A percentile compares a stretch with the other conserved stretches of the same genome.
Evolutionary conservation across 78 protist species (phyloP).

Genomic region (Dictyostelium purpureum): DNA sequence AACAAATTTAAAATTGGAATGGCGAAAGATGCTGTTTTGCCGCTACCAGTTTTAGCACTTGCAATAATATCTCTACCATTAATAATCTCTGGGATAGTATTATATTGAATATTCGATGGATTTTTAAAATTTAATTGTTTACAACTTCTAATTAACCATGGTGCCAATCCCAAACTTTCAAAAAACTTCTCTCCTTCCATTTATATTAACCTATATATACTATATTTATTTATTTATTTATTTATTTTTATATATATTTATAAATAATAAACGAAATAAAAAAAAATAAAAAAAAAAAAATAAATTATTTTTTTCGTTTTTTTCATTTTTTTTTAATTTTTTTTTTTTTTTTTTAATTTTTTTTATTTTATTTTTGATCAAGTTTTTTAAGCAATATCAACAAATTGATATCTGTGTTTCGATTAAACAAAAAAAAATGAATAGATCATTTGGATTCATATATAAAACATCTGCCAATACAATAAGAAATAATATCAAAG

Average conservation of each 20-base stretch:
- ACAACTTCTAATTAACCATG: slow-evolving; percentile 51
- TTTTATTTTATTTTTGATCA: not conserved
- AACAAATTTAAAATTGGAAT: slow-evolving; percentile 95
- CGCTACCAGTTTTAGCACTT: slow-evolving; percentile 93
- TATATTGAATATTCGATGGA: slow-evolving; percentile 77
- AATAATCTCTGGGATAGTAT: slow-evolving; percentile 45
- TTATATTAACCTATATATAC: not conserved
- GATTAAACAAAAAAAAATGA: not conserved
- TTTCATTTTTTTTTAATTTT: not conserved
- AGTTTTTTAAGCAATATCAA: too few relatives aligned
- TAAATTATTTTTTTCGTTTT: not conserved
- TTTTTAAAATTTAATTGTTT: slow-evolving; percentile 59
- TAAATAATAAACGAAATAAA: not conserved
- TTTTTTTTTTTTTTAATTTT: not conserved
- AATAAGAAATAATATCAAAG: not conserved
- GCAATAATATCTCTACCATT: slow-evolving; percentile 83
- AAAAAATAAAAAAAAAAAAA: not conserved
- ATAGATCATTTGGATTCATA: not conserved
- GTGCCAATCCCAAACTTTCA: slow-evolving; percentile 43
- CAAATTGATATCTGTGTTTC: too few relatives aligned
- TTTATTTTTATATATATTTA: not conserved
- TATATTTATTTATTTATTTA: not conserved
- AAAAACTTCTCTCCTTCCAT: slow-evolving; percentile 13
- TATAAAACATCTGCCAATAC: not conserved
- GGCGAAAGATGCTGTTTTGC: slow-evolving; percentile 99